phyloP scores from a whole-genome alignment of 352 stramenopile species.

The Saprolegnia diclina region DNA sequence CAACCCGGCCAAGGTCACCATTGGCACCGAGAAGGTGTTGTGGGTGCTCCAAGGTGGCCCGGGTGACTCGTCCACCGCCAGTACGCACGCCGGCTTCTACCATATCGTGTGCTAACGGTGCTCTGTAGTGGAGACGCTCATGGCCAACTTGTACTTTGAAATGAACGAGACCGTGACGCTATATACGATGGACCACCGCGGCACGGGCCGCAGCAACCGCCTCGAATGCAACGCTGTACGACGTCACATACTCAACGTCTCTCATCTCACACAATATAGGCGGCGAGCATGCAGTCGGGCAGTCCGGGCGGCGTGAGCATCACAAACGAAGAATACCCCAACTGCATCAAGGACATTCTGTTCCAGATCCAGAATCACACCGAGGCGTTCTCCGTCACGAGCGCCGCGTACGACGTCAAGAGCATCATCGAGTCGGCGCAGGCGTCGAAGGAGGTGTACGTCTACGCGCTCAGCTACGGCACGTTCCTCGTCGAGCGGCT shows the following conservation, averaged over 20 bases:
- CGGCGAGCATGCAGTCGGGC: slow-evolving; percentile 21
- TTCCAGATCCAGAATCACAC: slow-evolving; percentile 29
- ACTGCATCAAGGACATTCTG: slow-evolving; percentile 31
- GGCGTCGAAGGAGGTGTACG: slow-evolving; percentile 37
- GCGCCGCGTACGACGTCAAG: slow-evolving; percentile 53
- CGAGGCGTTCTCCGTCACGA: slow-evolving; percentile 55
- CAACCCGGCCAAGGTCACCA: slow-evolving; percentile 20
- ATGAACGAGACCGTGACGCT: slow-evolving; percentile 38
- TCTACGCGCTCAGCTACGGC: slow-evolving; percentile 70
- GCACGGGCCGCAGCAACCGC: slow-evolving; percentile 42
- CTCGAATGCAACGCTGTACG: slow-evolving; percentile 33
- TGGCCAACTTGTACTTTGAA: slow-evolving; percentile 44
- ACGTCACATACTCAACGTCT: not conserved
- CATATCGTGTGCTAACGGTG: slow-evolving; percentile 23
- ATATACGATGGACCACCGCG: slow-evolving; percentile 54
- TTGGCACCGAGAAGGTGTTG: slow-evolving; percentile 37
- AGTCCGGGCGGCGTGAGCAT: slow-evolving; percentile 20
- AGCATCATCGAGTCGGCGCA: slow-evolving; percentile 46
- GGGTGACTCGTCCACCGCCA: slow-evolving; percentile 60
- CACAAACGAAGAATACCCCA: slow-evolving; percentile 26
- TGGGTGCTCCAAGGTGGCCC: slow-evolving; percentile 70
- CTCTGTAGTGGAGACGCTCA: slow-evolving; percentile 37
- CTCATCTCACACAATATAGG: slow-evolving; percentile 7
- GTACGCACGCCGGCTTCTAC: not conserved
- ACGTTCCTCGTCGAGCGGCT: slow-evolving; percentile 55